phyloP scores from a whole-genome alignment of 768 basidiomycete species.

The Austroboletus eburneus region DNA sequence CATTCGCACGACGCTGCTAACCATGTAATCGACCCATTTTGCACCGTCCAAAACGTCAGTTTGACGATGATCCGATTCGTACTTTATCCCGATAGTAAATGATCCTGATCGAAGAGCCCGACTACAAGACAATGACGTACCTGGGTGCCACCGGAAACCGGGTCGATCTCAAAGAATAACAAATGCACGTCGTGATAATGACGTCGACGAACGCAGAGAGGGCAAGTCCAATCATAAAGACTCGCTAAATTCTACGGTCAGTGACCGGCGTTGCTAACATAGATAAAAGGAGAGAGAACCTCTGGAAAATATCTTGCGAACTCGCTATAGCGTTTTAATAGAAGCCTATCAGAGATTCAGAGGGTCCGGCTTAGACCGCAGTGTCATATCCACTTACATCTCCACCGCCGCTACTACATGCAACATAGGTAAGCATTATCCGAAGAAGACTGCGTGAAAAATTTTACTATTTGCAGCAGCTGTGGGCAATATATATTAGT shows the following conservation, averaged over 20 bases:
- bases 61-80: conserved; percentile 20
- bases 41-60: conserved; percentile 19
- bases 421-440: neutral
- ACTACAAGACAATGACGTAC: conserved; percentile 29
- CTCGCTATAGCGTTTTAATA: conserved; percentile 3
- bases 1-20: neutral
- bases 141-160: conserved; percentile 34
- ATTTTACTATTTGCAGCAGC: conserved; percentile 19
- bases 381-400: conserved; percentile 11
- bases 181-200: conserved; percentile 41
- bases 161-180: conserved; percentile 37
- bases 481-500: neutral
- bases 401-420: conserved; percentile 18
- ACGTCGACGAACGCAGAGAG: conserved; percentile 45
- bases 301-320: conserved; percentile 11
- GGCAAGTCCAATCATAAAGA: conserved; percentile 43
- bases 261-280: neutral
- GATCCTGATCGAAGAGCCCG: no score
- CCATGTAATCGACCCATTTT: conserved; percentile 24
- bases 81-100: conserved; percentile 3
- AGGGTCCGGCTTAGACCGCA: neutral
- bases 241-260: conserved; percentile 29
- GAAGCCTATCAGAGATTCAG: conserved; percentile 9
- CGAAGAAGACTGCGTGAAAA: neutral
- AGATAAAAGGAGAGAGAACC: conserved; percentile 1